phyloP scores from a whole-genome alignment of 176 grass and related monocot species.

The Avena atlantica region DNA sequence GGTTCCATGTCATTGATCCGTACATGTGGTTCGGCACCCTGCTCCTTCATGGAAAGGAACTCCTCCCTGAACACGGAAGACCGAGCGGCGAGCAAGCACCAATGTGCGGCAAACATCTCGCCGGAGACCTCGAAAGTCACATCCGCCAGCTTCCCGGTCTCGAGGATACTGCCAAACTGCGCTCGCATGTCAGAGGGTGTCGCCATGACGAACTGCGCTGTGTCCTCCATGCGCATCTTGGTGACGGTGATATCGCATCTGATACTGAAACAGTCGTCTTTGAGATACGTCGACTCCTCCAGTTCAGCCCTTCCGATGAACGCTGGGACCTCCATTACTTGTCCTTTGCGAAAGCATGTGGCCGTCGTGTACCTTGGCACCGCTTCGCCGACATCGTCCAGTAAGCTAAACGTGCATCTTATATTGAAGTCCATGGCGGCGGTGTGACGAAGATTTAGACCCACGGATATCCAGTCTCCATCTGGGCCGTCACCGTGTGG shows the following conservation, averaged over 20 bases:
- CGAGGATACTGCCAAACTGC: background rate
- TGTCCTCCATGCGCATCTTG: background rate
- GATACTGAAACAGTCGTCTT: conserved; percentile 3
- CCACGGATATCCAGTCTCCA: background rate
- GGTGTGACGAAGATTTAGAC: background rate
- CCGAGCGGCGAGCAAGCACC: conserved; percentile 5
- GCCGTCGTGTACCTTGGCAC: background rate
- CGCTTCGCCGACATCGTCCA: background rate
- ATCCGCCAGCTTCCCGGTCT: background rate
- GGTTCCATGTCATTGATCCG: background rate
- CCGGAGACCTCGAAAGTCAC: background rate
- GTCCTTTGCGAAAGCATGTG: background rate
- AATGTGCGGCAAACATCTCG: background rate
- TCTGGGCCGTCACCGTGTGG: background rate
- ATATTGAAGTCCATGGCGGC: background rate
- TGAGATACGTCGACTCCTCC: background rate
- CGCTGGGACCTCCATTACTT: background rate
- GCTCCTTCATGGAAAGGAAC: background rate
- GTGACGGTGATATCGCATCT: background rate
- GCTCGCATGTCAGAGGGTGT: background rate
- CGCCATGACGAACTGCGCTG: background rate
- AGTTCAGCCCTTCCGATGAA: background rate
- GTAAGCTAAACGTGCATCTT: background rate
- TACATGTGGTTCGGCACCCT: background rate
- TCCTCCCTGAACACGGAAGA: background rate